A percentile compares a stretch with the other conserved stretches of the same genome.
phyloP scores from a whole-genome alignment of 805 yeast genomes.

The Yarrowia sp. region DNA sequence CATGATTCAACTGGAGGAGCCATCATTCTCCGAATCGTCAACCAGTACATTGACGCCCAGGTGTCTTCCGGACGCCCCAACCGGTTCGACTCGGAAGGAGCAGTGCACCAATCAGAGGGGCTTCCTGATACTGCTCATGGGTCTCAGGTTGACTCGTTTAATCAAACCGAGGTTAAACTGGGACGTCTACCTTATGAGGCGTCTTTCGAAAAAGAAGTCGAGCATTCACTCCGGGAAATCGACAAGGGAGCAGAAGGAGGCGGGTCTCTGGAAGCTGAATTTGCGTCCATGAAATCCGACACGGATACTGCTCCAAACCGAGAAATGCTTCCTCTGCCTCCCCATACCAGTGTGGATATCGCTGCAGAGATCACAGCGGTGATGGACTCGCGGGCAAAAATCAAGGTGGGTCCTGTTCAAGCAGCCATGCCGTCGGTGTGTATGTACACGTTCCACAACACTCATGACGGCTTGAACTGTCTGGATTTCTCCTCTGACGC shows the following conservation, averaged over 20 bases:
- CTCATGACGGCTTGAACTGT: constrained; percentile 83
- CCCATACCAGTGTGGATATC: constrained; percentile 74
- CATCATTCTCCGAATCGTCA: constrained; percentile 76
- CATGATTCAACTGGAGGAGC: constrained; percentile 92
- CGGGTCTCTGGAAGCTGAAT: constrained; percentile 61
- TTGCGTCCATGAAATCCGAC: constrained; percentile 52
- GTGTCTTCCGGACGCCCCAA: constrained; percentile 41
- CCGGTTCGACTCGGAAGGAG: constrained; percentile 34
- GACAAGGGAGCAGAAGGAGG: constrained; percentile 45
- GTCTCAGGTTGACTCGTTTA: constrained; percentile 55
- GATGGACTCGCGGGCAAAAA: constrained; percentile 75
- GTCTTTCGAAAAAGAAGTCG: constrained; percentile 79
- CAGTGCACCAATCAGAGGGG: constrained; percentile 49
- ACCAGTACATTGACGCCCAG: constrained; percentile 64
- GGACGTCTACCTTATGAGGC: constrained; percentile 86
- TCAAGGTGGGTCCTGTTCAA: constrained; percentile 56
- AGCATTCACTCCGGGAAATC: constrained; percentile 73
- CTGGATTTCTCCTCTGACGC: constrained; percentile 85
- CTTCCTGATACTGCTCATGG: constrained; percentile 36
- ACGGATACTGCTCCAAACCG: constrained; percentile 59
- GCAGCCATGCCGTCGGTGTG: constrained; percentile 93
- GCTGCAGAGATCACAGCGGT: constrained; percentile 74
- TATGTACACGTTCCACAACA: constrained; percentile 97
- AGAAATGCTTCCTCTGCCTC: constrained; percentile 81
- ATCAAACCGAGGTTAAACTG: constrained; percentile 69